Conservation (phyloP, 768 basidiomycete genomes). For the Agaricus blazei region DNA sequence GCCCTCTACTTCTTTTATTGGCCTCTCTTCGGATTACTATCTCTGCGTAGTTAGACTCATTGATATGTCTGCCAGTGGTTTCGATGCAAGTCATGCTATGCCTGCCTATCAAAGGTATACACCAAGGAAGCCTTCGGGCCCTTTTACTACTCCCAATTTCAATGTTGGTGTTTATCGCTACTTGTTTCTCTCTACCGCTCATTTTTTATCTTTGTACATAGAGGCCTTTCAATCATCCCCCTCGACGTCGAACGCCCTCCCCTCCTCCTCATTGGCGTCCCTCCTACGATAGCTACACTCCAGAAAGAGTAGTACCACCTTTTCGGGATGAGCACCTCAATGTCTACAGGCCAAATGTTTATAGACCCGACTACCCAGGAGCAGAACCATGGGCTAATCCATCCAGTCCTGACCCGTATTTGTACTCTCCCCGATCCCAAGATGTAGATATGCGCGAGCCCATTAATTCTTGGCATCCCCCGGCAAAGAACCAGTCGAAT, state of each 20-base stretch:
- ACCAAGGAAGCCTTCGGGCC: conserved; percentile 28
- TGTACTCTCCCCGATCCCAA: conserved; percentile 28
- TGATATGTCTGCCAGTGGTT: conserved; percentile 37
- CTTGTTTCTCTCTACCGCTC: conserved; percentile 3
- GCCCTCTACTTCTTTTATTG: conserved; percentile 12
- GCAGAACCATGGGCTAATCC: conserved; percentile 35
- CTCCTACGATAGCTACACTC: conserved; percentile 51
- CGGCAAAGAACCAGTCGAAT: conserved; percentile 20
- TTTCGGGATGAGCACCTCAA: conserved; percentile 37
- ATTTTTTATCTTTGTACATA: conserved; percentile 15
- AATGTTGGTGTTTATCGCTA: conserved; percentile 35
- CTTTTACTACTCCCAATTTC: conserved; percentile 22
- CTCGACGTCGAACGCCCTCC: conserved; percentile 45
- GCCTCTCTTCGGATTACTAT: conserved; percentile 5
- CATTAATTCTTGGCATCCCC: conserved; percentile 32
- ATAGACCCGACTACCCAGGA: conserved; percentile 23
- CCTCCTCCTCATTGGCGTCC: conserved; percentile 38
- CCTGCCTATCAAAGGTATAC: conserved; percentile 25
- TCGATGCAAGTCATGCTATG: conserved; percentile 29
- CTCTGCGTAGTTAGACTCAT: conserved; percentile 3
- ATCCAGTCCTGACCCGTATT: conserved; percentile 49
- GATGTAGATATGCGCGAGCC: conserved; percentile 47
- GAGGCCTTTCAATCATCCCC: conserved; percentile 26
- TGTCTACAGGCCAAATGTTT: conserved; percentile 36
- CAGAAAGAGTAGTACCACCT: conserved; percentile 29